phyloP scores from a whole-genome alignment of 1,139 yeast species.

The Arxiozyma telluris region DNA sequence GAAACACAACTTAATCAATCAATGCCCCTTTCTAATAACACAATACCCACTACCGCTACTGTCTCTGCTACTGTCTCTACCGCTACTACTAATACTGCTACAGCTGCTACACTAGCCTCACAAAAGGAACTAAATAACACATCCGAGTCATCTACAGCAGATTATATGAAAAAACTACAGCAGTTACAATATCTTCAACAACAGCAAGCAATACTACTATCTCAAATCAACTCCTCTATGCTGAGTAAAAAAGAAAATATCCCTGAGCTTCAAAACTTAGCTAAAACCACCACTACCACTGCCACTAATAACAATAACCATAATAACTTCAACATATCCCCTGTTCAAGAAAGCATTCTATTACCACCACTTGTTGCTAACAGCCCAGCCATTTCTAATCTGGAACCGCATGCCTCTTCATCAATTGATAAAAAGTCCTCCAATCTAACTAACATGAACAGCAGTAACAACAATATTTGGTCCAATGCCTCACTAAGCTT shows the following conservation, averaged over 20 bases:
- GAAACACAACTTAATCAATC: background rate
- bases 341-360: constrained; percentile 5
- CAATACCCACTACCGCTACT: background rate
- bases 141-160: background rate
- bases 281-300: background rate
- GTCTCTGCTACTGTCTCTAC: background rate
- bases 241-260: background rate
- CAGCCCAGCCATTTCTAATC: background rate
- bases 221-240: constrained; percentile 5
- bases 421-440: background rate
- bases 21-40: background rate
- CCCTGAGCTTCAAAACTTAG: background rate
- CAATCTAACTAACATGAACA: background rate
- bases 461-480: background rate
- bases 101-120: background rate
- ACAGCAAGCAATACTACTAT: constrained; percentile 6
- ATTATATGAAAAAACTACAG: constrained; percentile 9
- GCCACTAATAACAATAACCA: background rate
- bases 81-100: background rate
- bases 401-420: background rate
- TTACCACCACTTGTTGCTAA: constrained; percentile 9
- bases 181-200: constrained; percentile 10
- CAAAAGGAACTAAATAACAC: background rate
- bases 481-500: background rate
- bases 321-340: background rate